Conservation (phyloP, 1,284 basidiomycete species). For the Puccinia polysora region DNA sequence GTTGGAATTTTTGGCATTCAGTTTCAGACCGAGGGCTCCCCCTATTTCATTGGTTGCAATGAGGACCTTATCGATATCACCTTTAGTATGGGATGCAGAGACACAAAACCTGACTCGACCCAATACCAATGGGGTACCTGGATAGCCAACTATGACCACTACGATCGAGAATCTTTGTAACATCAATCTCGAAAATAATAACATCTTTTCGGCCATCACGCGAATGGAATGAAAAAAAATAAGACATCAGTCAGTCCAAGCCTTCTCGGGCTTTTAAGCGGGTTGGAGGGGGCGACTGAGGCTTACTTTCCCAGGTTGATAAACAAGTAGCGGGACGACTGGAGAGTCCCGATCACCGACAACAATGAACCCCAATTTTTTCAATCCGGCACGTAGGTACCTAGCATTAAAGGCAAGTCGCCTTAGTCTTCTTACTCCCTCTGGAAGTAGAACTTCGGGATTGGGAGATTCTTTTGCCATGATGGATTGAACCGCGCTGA, state of each 20-base stretch:
- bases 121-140: constrained; percentile 85
- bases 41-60: constrained; percentile 90
- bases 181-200: constrained; percentile 30
- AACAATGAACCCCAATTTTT: constrained; percentile 54
- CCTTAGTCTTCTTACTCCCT: constrained; percentile 52
- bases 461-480: constrained; percentile 64
- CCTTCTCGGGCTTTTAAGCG: too few relatives aligned
- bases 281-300: background rate
- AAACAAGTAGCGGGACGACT: constrained; percentile 46
- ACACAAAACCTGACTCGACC: constrained; percentile 90
- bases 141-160: constrained; percentile 55
- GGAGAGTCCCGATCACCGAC: constrained; percentile 53
- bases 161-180: constrained; percentile 47
- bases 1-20: constrained; percentile 43
- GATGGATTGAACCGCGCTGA: constrained; percentile 90
- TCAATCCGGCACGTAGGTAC: constrained; percentile 52
- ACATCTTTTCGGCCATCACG: constrained; percentile 51
- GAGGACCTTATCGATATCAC: constrained; percentile 84
- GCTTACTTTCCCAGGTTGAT: constrained; percentile 43
- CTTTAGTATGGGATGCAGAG: constrained; percentile 90
- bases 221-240: background rate
- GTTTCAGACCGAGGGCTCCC: constrained; percentile 69
- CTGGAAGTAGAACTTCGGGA: constrained; percentile 46
- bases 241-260: background rate
- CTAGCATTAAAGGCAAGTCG: constrained; percentile 53